Percentiles rank a stretch among this genome's conserved stretches.
phyloP scores from a whole-genome alignment of 768 basidiomycete genomes.

The Lactarius deliciosus region DNA sequence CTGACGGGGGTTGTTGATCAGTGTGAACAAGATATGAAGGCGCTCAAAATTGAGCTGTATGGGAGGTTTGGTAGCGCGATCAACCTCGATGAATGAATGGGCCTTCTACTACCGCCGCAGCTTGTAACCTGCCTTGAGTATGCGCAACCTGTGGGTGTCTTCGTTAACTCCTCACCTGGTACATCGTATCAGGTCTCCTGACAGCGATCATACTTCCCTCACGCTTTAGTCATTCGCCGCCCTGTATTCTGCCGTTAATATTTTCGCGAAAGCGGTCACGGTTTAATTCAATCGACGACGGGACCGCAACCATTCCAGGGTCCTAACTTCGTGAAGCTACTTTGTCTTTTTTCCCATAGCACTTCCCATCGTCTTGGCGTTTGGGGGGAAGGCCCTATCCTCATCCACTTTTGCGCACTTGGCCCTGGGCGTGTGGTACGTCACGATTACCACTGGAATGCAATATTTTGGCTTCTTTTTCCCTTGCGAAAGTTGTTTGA shows the following conservation, averaged over 20 bases:
- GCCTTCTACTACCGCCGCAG: background rate
- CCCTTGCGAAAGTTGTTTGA: constrained; percentile 8
- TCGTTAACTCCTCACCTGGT: background rate
- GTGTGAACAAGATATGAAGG: constrained; percentile 75
- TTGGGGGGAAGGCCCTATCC: background rate
- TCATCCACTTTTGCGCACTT: background rate
- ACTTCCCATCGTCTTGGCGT: background rate
- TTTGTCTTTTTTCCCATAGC: constrained; percentile 8
- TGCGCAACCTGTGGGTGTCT: background rate
- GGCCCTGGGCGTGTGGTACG: background rate
- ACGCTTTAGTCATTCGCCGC: background rate
- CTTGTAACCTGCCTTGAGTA: background rate
- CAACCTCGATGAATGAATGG: constrained; percentile 75
- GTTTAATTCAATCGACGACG: background rate
- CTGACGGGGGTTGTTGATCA: constrained; percentile 55
- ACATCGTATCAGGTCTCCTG: background rate
- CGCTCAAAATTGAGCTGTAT: constrained; percentile 75
- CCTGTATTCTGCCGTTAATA: background rate
- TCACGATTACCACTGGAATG: constrained; percentile 7
- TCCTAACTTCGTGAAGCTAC: background rate
- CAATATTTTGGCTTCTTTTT: background rate
- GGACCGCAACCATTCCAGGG: background rate
- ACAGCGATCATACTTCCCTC: background rate
- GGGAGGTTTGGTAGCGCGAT: constrained; percentile 93
- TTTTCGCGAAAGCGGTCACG: background rate